A percentile compares a stretch with the other conserved stretches of the same genome.
These are phyloP conservation scores for Gorgonomyces haynaldii DNA, from an alignment of 192 early-diverging fungal species.

Conservation along the genomic window DNA sequence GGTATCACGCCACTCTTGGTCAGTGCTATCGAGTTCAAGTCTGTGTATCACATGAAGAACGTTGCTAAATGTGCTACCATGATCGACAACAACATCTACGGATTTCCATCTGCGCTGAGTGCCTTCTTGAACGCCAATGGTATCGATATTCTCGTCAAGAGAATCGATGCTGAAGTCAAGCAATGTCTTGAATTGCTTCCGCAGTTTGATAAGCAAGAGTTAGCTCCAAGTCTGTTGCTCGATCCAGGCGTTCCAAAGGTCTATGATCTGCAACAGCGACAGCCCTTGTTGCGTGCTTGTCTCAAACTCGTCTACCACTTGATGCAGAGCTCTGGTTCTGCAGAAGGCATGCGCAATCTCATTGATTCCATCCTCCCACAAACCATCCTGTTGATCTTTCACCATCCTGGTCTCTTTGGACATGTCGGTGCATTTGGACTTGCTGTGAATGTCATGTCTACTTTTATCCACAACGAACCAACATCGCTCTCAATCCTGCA, in stretches of 20 bases:
- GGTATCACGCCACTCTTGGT: conserved; percentile 78
- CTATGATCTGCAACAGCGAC: conserved; percentile 54
- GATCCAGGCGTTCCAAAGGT: conserved; percentile 84
- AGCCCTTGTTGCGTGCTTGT: conserved; percentile 70
- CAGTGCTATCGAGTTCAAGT: conserved; percentile 38
- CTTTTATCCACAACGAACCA: conserved; percentile 97
- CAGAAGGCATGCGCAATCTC: conserved; percentile 85
- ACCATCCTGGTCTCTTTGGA: conserved; percentile 66
- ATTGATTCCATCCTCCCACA: conserved; percentile 77
- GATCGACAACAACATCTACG: conserved; percentile 72
- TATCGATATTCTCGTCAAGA: conserved; percentile 57
- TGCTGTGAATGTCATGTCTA: conserved; percentile 86
- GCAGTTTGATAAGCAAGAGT: not conserved
- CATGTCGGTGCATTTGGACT: conserved; percentile 65
- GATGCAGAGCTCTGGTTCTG: conserved; percentile 85
- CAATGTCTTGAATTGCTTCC: conserved; percentile 20
- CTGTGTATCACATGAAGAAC: conserved; percentile 5
- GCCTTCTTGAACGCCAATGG: conserved; percentile 77
- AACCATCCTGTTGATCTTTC: conserved; percentile 62
- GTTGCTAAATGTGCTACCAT: conserved; percentile 57
- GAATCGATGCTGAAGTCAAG: conserved; percentile 66
- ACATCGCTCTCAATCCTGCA: conserved; percentile 89
- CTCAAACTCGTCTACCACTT: conserved; percentile 86
- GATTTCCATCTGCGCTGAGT: conserved; percentile 60
- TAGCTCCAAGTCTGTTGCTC: conserved; percentile 38